Evolutionary conservation across 2,329 filamentous ascomycete species (phyloP).

Genomic region (Hymenoscyphus occultus): DNA sequence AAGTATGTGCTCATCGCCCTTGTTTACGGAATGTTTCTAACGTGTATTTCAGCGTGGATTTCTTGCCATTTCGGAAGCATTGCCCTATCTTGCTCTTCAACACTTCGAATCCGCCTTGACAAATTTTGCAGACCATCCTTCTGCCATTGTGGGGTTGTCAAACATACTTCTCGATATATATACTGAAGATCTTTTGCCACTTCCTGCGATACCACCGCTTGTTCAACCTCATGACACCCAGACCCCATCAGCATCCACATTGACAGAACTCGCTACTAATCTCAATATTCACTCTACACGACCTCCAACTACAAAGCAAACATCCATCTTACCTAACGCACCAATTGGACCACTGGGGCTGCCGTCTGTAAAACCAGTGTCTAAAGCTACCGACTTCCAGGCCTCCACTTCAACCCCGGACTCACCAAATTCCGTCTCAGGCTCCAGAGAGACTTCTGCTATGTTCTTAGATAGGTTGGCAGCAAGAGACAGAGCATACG

Average conservation of each 20-base stretch:
- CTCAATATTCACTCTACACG: slow-evolving; percentile 18
- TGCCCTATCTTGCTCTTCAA: slow-evolving; percentile 65
- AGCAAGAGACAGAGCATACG: slow-evolving; percentile 83
- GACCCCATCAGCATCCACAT: slow-evolving; percentile 30
- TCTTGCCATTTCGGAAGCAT: slow-evolving; percentile 30
- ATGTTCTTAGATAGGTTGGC: slow-evolving; percentile 67
- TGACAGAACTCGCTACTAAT: slow-evolving; percentile 20
- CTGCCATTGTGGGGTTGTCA: slow-evolving; percentile 77
- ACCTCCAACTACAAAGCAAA: slow-evolving; percentile 14
- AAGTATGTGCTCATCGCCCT: slow-evolving; percentile 54
- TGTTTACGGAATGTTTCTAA: slow-evolving; percentile 29
- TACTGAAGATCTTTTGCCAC: slow-evolving; percentile 62
- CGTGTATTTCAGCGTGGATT: slow-evolving; percentile 32
- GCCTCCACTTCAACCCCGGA: slow-evolving; percentile 22
- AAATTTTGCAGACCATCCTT: slow-evolving; percentile 74
- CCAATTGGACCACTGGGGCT: slow-evolving; percentile 35
- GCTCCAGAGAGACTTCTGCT: slow-evolving; percentile 27
- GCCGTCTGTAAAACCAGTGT: slow-evolving; percentile 29
- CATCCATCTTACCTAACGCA: slow-evolving; percentile 18
- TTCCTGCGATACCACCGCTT: slow-evolving; percentile 43
- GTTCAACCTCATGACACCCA: slow-evolving; percentile 29
- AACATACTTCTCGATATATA: slow-evolving; percentile 86
- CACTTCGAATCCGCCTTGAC: slow-evolving; percentile 81
- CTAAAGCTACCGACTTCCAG: slow-evolving; percentile 31
- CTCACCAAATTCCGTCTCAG: slow-evolving; percentile 16